Percentiles rank a stretch among this genome's conserved stretches.
phyloP scores from a whole-genome alignment of 2,329 filamentous ascomycete genomes.

The Phyllosticta citribraziliensis region DNA sequence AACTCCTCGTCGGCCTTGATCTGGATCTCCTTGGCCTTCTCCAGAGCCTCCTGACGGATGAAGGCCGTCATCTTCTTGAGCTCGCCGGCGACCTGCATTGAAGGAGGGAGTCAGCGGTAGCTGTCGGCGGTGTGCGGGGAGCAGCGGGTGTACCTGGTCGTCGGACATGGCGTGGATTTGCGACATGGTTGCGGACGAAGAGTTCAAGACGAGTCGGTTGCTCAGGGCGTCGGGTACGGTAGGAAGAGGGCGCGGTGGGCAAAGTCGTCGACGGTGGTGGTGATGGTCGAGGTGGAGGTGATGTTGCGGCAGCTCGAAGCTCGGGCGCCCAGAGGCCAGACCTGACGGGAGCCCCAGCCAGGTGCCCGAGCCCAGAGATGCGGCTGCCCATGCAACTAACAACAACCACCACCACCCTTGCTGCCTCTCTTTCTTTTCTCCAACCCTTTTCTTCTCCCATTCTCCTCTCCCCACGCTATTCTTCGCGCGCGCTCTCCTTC shows the following conservation, averaged over 20 bases:
- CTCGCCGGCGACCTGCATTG: conserved; percentile 78
- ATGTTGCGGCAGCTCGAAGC: not conserved
- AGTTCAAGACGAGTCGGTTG: not conserved
- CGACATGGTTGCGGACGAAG: conserved; percentile 60
- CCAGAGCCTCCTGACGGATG: conserved; percentile 95
- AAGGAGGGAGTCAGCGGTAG: conserved; percentile 16
- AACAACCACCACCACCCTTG: not conserved
- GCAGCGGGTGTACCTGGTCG: conserved; percentile 63
- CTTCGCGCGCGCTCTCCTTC: not conserved
- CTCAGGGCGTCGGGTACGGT: not conserved
- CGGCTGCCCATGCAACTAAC: not conserved
- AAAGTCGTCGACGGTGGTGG: conserved; percentile 7
- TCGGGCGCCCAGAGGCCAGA: not conserved
- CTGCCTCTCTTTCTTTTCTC: not conserved
- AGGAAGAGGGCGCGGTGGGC: conserved; percentile 8
- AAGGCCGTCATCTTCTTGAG: conserved; percentile 99
- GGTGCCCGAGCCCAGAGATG: not conserved
- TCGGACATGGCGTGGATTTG: conserved; percentile 91
- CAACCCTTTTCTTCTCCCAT: not conserved
- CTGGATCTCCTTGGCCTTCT: conserved; percentile 95
- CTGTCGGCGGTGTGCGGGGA: conserved; percentile 13
- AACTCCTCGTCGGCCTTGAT: conserved; percentile 99
- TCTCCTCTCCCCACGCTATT: not conserved
- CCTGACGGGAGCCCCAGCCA: not conserved
- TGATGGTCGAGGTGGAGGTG: not conserved